These are phyloP conservation scores for Fonsecaea monophora DNA, from an alignment of 2,329 filamentous ascomycete species.

Conservation along the genomic window DNA sequence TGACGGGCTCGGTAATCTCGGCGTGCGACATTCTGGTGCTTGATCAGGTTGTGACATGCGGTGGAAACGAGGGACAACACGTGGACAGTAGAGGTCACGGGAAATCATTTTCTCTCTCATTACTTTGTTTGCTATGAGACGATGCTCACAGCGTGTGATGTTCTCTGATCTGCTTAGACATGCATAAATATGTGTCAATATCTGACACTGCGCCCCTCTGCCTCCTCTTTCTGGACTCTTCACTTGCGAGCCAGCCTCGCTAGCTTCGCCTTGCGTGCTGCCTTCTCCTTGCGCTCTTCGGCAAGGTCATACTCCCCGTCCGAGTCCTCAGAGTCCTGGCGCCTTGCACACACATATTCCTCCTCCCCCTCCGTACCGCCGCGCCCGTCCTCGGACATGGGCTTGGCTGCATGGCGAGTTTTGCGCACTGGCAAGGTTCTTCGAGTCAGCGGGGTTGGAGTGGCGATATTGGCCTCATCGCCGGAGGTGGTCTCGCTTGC, in stretches of 20 bases:
- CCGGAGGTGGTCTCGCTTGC: slow-evolving; percentile 9
- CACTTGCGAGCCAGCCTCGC: slow-evolving; percentile 4
- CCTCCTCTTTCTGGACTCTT: background rate
- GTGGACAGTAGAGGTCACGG: background rate
- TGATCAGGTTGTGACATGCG: background rate
- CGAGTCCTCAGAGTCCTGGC: background rate
- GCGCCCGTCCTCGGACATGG: background rate
- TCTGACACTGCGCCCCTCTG: background rate
- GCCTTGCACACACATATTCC: background rate
- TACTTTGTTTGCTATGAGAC: slow-evolving; percentile 1
- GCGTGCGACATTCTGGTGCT: background rate
- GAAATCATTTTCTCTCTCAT: background rate
- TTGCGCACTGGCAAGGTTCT: background rate
- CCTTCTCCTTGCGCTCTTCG: slow-evolving; percentile 12
- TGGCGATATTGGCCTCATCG: background rate
- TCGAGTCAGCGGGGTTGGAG: background rate
- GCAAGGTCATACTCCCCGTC: slow-evolving; percentile 12
- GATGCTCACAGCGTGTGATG: slow-evolving; percentile 1
- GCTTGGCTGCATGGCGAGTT: background rate
- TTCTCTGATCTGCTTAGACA: background rate
- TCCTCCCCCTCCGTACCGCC: background rate
- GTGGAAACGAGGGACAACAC: background rate
- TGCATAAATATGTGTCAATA: background rate
- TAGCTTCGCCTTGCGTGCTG: slow-evolving; percentile 1
- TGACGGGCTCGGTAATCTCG: background rate